phyloP scores from a whole-genome alignment of 2,329 filamentous ascomycete species.

The Aureobasidium namibiae region DNA sequence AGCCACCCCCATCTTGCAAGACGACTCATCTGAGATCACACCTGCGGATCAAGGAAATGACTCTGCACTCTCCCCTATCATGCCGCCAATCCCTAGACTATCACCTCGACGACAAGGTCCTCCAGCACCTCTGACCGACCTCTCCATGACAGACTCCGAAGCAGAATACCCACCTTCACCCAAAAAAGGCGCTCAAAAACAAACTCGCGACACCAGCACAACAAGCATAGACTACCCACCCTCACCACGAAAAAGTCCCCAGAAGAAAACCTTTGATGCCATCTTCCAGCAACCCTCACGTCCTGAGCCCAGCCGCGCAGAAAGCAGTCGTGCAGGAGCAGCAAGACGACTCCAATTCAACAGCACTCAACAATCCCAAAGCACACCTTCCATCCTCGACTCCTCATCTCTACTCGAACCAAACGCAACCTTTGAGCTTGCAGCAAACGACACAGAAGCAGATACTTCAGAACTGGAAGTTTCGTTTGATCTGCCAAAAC shows the following conservation, averaged over 20 bases:
- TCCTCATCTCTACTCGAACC: neutral
- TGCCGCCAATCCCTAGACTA: conserved; percentile 22
- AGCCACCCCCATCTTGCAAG: neutral
- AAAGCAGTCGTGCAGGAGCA: conserved; percentile 21
- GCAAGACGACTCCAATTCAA: conserved; percentile 13
- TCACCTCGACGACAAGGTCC: conserved; percentile 21
- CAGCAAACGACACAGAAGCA: neutral
- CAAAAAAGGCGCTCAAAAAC: conserved; percentile 21
- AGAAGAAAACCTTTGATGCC: conserved; percentile 9
- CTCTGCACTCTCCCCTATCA: conserved; percentile 36
- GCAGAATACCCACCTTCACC: conserved; percentile 30
- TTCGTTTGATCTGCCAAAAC: conserved; percentile 3
- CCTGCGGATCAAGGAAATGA: conserved; percentile 22
- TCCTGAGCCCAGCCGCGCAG: conserved; percentile 13
- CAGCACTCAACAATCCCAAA: conserved; percentile 18
- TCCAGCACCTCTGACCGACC: conserved; percentile 24
- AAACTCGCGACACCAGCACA: neutral
- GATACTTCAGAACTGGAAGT: neutral
- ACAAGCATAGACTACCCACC: conserved; percentile 25
- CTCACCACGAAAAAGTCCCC: conserved; percentile 24
- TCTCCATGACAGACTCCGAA: conserved; percentile 24
- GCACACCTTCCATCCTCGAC: conserved; percentile 13
- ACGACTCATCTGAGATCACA: conserved; percentile 25
- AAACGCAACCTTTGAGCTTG: neutral
- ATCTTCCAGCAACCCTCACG: neutral